These are phyloP conservation scores for Rhododendron henanense DNA, from an alignment of 148 eudicot species.

Conservation along the genomic window DNA sequence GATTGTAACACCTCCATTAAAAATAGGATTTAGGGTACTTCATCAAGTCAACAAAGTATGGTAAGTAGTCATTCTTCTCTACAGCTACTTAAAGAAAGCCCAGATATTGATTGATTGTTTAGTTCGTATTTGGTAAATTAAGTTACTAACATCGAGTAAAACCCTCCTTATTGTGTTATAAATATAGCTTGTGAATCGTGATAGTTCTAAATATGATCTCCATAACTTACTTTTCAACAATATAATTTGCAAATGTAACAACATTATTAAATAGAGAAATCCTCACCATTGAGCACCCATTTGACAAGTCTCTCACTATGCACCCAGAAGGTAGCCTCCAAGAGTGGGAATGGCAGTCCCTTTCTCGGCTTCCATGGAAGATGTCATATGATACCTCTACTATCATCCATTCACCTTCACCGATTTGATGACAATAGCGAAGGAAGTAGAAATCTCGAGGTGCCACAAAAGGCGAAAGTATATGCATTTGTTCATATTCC, in stretches of 20 bases:
- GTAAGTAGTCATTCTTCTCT: too few species aligned
- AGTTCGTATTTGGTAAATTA: neutral
- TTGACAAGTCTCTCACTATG: slow-evolving; percentile 34
- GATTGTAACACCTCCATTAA: neutral
- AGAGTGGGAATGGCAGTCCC: slow-evolving; percentile 17
- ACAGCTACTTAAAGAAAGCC: neutral
- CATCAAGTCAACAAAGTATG: neutral
- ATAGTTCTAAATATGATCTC: neutral
- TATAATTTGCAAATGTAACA: neutral
- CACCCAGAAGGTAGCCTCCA: slow-evolving; percentile 68
- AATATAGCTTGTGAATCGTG: neutral
- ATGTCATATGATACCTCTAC: slow-evolving; percentile 41
- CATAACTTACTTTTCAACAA: neutral
- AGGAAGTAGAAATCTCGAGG: too few species aligned
- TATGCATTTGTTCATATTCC: too few species aligned
- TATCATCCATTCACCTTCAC: slow-evolving; percentile 16
- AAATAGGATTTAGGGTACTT: neutral
- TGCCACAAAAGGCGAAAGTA: too few species aligned
- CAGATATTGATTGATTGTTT: neutral
- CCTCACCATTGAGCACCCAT: slow-evolving; percentile 33
- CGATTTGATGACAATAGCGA: too few species aligned
- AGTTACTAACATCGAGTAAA: neutral
- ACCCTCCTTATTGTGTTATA: neutral
- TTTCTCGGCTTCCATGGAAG: slow-evolving; percentile 10
- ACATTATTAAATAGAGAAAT: neutral